Evolutionary conservation across 352 stramenopile species (phyloP), one percentile per base, ranked within the genome.

Genomic region (Phytopythium aichiense): DNA sequence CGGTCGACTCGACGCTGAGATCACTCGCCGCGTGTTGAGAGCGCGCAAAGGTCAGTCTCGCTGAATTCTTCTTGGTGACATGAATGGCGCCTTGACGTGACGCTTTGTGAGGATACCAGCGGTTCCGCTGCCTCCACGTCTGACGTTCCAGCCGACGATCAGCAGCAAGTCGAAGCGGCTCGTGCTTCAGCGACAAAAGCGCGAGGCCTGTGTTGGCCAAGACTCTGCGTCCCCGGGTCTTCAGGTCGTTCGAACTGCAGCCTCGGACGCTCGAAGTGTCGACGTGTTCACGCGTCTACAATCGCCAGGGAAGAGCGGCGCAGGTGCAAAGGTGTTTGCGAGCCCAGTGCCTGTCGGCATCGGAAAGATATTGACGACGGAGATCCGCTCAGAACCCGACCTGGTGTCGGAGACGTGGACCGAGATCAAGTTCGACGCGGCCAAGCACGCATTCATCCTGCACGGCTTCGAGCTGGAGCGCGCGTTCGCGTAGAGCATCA

Each of bases 401-500:
- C 8, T n/a, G 1, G 31, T 49, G 56, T 31, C 37, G 0, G 54
- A 68, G n/a, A 56, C 68, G 12, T 89, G 73, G 73, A 86, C 73
- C 25, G 58, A 66, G 15, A 58, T 89, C 20, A 18, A 48, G 25
- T 86, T 72, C 53, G 42, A 79, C 40, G 43, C 51, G 37, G 7
- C 42, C 2, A 80, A 50, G 31, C 70, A 66, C 38, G 46, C 57
- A 28, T 89, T 87, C 59, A 84, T 89, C 43, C 64, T 87, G 31
- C 53, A 78, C 7, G 71, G 67, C 53, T 84, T 87, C 46, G 72
- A 73, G 38, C 40, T 60, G 37, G 37, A 60, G 23, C 22, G 38
- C 6, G 28, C 49, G 22, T 50, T 60, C 15, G 7, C 2, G 2
- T 46, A n/a, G 23, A 11, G 45, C 4, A 4, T 1, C 22, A 7